Conservation (phyloP, 148 eudicot species). For the Amaranthus cruentus region DNA sequence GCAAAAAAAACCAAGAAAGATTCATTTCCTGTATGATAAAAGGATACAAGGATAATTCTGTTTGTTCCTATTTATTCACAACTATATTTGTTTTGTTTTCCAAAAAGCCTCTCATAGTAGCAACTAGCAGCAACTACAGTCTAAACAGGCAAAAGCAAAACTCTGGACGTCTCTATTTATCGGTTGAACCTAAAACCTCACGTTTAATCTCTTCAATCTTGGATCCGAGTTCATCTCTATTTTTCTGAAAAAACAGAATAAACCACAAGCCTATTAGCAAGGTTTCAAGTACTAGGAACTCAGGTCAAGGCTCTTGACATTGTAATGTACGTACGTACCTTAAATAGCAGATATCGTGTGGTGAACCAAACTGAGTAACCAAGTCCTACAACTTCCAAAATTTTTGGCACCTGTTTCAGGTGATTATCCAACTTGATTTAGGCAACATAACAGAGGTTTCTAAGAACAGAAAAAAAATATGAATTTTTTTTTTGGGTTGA, state of each 20-base stretch:
- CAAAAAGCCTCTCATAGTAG: neutral
- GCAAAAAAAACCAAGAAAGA: neutral
- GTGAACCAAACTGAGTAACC: slow-evolving; percentile 75
- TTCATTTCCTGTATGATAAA: neutral
- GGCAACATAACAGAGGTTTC: neutral
- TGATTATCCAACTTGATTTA: neutral
- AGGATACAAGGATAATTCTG: neutral
- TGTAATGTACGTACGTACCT: slow-evolving; percentile 36
- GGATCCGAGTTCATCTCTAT: slow-evolving; percentile 55
- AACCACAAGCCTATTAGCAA: slow-evolving; percentile 3
- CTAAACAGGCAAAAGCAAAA: neutral
- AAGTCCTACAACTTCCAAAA: slow-evolving; percentile 81
- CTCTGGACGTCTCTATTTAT: slow-evolving; percentile 15
- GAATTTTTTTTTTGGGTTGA: neutral
- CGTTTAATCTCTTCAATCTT: slow-evolving; percentile 61
- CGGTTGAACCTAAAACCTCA: slow-evolving; percentile 50
- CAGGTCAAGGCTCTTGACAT: neutral
- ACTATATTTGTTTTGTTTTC: neutral
- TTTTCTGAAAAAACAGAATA: slow-evolving; percentile 41
- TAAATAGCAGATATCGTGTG: slow-evolving; percentile 67
- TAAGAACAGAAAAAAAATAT: neutral
- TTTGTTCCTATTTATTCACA: slow-evolving; percentile 20
- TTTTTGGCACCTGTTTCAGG: slow-evolving; percentile 50
- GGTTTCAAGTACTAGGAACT: neutral
- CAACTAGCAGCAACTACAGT: neutral